Conservation (phyloP, 2,329 filamentous ascomycete species). For the Byssothecium circinans region DNA sequence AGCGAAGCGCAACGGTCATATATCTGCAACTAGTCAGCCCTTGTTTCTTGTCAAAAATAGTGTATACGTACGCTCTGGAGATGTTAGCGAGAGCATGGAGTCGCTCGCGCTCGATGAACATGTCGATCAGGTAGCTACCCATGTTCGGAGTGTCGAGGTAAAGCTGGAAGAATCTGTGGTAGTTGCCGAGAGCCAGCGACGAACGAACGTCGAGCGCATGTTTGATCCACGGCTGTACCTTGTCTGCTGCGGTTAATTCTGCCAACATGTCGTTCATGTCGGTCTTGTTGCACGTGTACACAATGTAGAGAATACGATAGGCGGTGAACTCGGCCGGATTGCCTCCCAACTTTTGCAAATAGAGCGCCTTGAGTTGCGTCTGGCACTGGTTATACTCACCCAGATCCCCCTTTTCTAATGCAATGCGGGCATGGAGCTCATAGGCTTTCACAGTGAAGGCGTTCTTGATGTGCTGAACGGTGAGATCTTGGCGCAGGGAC, state of each 20-base stretch:
- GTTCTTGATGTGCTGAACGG: constrained; percentile 94
- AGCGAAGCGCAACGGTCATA: constrained; percentile 85
- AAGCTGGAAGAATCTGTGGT: constrained; percentile 96
- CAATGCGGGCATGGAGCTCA: constrained; percentile 96
- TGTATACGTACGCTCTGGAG: constrained; percentile 80
- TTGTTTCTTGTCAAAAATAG: not conserved
- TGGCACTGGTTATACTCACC: constrained; percentile 99
- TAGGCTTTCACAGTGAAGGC: constrained; percentile 96
- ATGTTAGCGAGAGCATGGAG: constrained; percentile 88
- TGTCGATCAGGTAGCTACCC: constrained; percentile 98
- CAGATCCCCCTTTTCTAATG: constrained; percentile 95
- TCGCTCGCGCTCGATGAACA: constrained; percentile 94
- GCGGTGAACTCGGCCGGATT: constrained; percentile 96
- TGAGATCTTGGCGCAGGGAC: constrained; percentile 95
- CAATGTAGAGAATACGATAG: constrained; percentile 99
- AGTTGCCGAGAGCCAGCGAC: constrained; percentile 89
- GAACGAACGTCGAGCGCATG: constrained; percentile 92
- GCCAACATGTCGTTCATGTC: constrained; percentile 97
- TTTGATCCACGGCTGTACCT: constrained; percentile 77
- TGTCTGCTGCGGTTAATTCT: constrained; percentile 98
- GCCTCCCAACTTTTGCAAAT: constrained; percentile 82
- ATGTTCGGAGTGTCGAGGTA: constrained; percentile 94
- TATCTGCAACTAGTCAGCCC: constrained; percentile 69
- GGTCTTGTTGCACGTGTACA: constrained; percentile 97
- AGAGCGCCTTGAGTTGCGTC: constrained; percentile 91